Conservation (phyloP, 768 basidiomycete species). For the Podaxis sp. region DNA sequence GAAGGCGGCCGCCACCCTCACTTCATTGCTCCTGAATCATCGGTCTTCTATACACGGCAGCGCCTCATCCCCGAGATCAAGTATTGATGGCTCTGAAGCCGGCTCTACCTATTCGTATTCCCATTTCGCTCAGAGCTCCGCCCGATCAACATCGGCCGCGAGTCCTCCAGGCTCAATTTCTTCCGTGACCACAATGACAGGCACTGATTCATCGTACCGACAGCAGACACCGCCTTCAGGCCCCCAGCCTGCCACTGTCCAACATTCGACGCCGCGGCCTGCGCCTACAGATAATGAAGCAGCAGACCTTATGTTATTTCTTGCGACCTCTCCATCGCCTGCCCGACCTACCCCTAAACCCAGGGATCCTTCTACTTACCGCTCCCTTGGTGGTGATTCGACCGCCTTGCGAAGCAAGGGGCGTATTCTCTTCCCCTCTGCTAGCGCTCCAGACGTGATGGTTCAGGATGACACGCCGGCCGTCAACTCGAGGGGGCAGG, state of each 20-base stretch:
- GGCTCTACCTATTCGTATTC: constrained; percentile 59
- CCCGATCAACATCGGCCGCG: constrained; percentile 43
- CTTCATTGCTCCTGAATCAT: constrained; percentile 63
- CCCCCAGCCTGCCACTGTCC: constrained; percentile 19
- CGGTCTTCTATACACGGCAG: constrained; percentile 53
- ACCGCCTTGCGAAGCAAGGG: constrained; percentile 38
- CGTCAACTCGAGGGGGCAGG: constrained; percentile 10
- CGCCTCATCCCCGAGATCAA: constrained; percentile 67
- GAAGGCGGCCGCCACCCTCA: constrained; percentile 80
- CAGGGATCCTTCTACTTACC: constrained; percentile 52
- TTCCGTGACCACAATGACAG: constrained; percentile 31
- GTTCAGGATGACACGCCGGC: neutral
- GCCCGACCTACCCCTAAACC: constrained; percentile 54
- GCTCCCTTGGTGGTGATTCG: constrained; percentile 49
- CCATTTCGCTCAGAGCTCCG: constrained; percentile 65
- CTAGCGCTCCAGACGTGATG: constrained; percentile 2
- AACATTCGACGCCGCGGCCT: constrained; percentile 40
- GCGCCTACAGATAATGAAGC: constrained; percentile 77
- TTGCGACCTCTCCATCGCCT: constrained; percentile 83
- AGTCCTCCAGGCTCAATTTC: constrained; percentile 35
- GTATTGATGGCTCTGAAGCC: constrained; percentile 64
- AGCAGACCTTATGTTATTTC: constrained; percentile 79
- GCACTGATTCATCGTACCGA: constrained; percentile 26
- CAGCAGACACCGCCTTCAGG: constrained; percentile 36
- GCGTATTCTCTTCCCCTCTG: constrained; percentile 63